Evolutionary conservation across 2,329 filamentous ascomycete species (phyloP).

Genomic region (Seiridium cupressi): DNA sequence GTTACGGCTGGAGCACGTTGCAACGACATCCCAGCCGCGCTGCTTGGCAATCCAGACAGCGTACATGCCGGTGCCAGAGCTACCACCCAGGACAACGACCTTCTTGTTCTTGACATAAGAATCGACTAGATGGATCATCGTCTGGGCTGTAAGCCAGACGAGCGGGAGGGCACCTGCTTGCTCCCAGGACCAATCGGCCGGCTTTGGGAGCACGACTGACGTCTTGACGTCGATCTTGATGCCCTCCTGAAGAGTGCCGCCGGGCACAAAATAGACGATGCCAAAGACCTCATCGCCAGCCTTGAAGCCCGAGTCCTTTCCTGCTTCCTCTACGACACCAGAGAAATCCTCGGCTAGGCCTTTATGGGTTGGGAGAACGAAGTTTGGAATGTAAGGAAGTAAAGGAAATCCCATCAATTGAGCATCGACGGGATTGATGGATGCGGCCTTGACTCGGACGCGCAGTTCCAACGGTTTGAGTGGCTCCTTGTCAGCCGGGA

Average conservation of each 20-base stretch:
- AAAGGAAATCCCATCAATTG: neutral
- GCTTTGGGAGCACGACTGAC: neutral
- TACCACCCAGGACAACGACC: neutral
- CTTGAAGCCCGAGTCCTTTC: neutral
- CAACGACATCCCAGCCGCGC: neutral
- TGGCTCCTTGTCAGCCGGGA: neutral
- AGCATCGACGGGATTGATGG: neutral
- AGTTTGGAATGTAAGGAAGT: neutral
- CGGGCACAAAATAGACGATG: neutral
- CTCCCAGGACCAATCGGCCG: neutral
- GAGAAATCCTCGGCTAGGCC: neutral
- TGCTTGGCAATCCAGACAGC: neutral
- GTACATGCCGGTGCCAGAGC: neutral
- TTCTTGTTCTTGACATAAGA: neutral
- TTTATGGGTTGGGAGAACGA: neutral
- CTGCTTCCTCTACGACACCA: neutral
- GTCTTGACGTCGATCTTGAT: neutral
- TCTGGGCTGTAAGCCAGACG: neutral
- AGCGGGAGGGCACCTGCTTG: neutral
- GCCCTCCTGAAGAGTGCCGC: neutral
- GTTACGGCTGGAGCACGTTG: neutral
- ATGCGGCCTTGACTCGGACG: neutral
- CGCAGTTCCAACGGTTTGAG: neutral
- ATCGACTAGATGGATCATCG: neutral
- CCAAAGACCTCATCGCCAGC: neutral